A percentile compares a stretch with the other conserved stretches of the same genome.
phyloP scores from a whole-genome alignment of 1,284 basidiomycete species.

The Pyrrhoderma noxium region DNA sequence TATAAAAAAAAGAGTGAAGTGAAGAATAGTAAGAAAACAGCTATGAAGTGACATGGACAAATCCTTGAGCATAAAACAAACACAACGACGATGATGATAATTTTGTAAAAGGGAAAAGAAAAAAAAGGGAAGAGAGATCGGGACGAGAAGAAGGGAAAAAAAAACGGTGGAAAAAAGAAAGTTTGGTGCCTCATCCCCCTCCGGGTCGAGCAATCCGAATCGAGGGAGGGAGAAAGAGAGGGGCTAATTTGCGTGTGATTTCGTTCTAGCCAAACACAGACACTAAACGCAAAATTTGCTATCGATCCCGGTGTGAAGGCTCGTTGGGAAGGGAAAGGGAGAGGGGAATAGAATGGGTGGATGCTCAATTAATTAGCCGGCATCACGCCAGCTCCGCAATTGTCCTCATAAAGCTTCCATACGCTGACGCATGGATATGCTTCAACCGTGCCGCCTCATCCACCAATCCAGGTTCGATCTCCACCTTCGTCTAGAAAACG shows the following conservation, averaged over 20 bases:
- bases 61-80: too few relatives aligned
- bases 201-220: neutral
- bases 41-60: too few relatives aligned
- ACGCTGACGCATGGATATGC: conserved; percentile 44
- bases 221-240: neutral
- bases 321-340: neutral
- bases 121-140: too few relatives aligned
- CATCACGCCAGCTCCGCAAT: conserved; percentile 15
- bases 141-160: too few relatives aligned
- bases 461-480: conserved; percentile 36
- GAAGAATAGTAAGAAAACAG: too few relatives aligned
- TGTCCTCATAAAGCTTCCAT: conserved; percentile 16
- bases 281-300: too few relatives aligned
- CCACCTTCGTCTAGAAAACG: conserved; percentile 29
- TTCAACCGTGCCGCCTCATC: conserved; percentile 43
- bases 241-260: neutral
- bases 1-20: too few relatives aligned
- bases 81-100: too few relatives aligned
- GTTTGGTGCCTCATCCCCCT: too few relatives aligned
- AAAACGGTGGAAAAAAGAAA: too few relatives aligned
- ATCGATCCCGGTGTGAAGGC: neutral
- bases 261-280: neutral
- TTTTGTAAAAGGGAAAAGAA: too few relatives aligned
- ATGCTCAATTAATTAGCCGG: neutral
- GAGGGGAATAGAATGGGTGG: neutral